A percentile compares a stretch with the other conserved stretches of the same genome.
Conservation (phyloP, 2,329 filamentous ascomycete species). For the Fusarium algeriense region DNA sequence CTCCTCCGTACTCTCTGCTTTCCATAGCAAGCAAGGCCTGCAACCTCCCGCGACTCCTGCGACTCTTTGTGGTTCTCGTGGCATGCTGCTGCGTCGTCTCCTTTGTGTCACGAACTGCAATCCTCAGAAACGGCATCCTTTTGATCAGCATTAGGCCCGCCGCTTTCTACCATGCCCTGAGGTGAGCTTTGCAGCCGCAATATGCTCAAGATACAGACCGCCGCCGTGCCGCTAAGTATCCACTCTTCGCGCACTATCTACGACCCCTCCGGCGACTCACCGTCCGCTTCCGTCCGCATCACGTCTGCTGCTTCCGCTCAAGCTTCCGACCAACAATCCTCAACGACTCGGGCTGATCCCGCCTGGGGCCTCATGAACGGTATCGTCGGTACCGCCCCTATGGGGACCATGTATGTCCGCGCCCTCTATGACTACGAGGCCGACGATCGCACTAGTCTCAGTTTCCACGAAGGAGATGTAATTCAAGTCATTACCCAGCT, state of each 20-base stretch:
- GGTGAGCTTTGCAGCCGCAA: constrained; percentile 50
- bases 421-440: constrained; percentile 98
- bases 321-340: constrained; percentile 43
- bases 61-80: constrained; percentile 33
- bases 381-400: constrained; percentile 69
- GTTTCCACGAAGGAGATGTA: constrained; percentile 95
- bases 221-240: constrained; percentile 50
- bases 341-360: constrained; percentile 46
- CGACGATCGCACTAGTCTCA: constrained; percentile 95
- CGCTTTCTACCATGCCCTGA: constrained; percentile 53
- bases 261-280: constrained; percentile 49
- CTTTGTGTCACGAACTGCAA: constrained; percentile 29
- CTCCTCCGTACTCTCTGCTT: constrained; percentile 26
- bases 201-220: constrained; percentile 50
- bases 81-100: constrained; percentile 37
- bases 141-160: constrained; percentile 49
- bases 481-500: constrained; percentile 99
- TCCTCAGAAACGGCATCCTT: constrained; percentile 32
- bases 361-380: constrained; percentile 67
- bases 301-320: constrained; percentile 43
- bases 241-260: constrained; percentile 49
- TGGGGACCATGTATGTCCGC: constrained; percentile 87
- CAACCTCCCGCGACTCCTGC: constrained; percentile 39
- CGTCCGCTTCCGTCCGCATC: constrained; percentile 47
- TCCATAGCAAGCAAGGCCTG: constrained; percentile 32